Base-by-base conservation (phyloP, 2,329 filamentous ascomycete genomes). In the Penicillium sp. region DNA sequence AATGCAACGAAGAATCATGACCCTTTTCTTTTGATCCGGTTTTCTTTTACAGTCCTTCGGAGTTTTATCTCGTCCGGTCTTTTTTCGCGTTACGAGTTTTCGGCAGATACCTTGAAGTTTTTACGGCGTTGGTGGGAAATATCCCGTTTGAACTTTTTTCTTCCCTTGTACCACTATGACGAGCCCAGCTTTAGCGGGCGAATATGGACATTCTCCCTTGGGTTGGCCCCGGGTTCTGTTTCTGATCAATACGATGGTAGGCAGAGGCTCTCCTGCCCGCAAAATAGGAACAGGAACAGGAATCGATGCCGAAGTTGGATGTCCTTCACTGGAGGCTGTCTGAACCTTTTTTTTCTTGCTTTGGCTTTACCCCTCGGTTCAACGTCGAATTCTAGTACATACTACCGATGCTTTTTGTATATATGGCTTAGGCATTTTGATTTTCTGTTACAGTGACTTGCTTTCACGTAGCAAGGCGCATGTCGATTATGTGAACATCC, bases 1-100 rank as follows among this genome's bases (percentile, higher is more conserved):
- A 67, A 65, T 67, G 61, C 63, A 67, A 68, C 64, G 64, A 66
- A 67, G 59, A 65, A 58, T 66, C 61, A 69, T 67, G 66, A 64
- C 62, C 55, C 61, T 61, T 52, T 45, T 43, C 49, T 52, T 49
- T 52, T 48, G 26, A 39, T 40, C 32, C 40, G 41, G 35, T 41
- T 50, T 53, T 48, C 35, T 26, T 43, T 38, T 56, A 55, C 56
- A 39, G 24, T 46, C 32, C 48, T 53, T 51, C 44, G 47, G 47
- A 49, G 45, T 38, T 52, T 51, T 41, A 38, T 37, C 29, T 26
- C 31, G 15, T 31, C 43, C 24, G 37, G 37, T 48, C 24, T 55
- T 48, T 48, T 49, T 43, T 51, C 50, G 33, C n/a, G 34, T 54
- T 45, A 6, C 12, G 26, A 19, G 34, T 4, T 50, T 37, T 19